Evolutionary conservation across 2,329 filamentous ascomycete genomes (phyloP).

Genomic region (Alternaria sp.): DNA sequence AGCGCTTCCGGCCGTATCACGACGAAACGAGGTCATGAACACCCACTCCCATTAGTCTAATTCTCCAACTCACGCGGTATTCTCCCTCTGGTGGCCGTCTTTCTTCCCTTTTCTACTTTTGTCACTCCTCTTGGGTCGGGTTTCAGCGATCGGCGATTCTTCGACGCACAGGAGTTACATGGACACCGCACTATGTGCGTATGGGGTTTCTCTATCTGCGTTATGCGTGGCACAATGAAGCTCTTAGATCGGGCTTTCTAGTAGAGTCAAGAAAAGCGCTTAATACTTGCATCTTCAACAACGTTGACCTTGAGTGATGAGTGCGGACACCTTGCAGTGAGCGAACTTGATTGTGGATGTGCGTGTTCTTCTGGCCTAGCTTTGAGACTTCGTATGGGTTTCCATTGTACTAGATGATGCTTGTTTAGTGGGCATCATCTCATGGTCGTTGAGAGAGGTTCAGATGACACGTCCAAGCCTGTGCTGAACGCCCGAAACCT

Average conservation of each 20-base stretch:
- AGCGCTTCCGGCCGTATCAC: slow-evolving; percentile 37
- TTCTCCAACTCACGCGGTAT: slow-evolving; percentile 20
- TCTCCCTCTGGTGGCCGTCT: slow-evolving; percentile 9
- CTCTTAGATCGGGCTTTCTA: slow-evolving; percentile 9
- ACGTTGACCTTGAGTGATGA: not conserved
- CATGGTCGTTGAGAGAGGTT: not conserved
- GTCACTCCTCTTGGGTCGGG: slow-evolving; percentile 10
- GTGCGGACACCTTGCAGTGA: not conserved
- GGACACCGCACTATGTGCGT: slow-evolving; percentile 24
- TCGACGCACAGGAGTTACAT: slow-evolving; percentile 26
- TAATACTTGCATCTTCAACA: slow-evolving; percentile 31
- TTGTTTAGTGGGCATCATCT: not conserved
- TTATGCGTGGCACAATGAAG: slow-evolving; percentile 10
- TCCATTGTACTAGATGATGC: not conserved
- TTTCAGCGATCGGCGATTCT: slow-evolving; percentile 13
- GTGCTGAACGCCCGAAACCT: not conserved
- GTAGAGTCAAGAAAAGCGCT: slow-evolving; percentile 27
- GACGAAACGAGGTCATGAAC: slow-evolving; percentile 48
- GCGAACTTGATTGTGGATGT: not conserved
- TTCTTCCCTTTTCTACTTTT: slow-evolving; percentile 18
- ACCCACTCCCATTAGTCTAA: slow-evolving; percentile 32
- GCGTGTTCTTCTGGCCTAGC: not conserved
- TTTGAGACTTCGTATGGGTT: not conserved
- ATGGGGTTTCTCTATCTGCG: slow-evolving; percentile 10
- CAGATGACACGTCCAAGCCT: not conserved